Conservation (phyloP, 2,329 filamentous ascomycete species). For the Monilinia fructicola region DNA sequence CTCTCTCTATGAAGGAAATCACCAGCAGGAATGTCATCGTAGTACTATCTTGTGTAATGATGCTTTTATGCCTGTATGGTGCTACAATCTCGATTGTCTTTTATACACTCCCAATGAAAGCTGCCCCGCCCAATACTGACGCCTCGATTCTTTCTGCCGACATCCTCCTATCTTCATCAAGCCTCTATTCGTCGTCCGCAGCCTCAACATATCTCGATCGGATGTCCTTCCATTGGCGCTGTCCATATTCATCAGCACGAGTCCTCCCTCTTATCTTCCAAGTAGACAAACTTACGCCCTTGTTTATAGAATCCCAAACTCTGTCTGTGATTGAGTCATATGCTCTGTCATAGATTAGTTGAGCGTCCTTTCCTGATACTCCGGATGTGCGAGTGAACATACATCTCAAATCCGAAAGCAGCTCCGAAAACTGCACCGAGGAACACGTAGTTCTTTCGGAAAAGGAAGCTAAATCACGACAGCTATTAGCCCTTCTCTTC, state of each 20-base stretch:
- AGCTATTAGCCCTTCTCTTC: conserved; percentile 26
- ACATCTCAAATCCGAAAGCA: conserved; percentile 95
- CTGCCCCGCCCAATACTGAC: conserved; percentile 19
- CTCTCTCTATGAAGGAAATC: neutral
- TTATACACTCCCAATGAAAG: conserved; percentile 36
- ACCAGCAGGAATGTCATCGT: conserved; percentile 1
- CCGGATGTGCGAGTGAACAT: conserved; percentile 44
- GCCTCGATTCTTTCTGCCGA: conserved; percentile 7
- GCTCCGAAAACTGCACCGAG: conserved; percentile 80
- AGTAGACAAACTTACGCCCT: conserved; percentile 68
- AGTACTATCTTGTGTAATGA: conserved; percentile 2
- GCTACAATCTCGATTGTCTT: conserved; percentile 32
- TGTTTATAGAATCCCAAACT: conserved; percentile 89
- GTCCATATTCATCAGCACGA: conserved; percentile 41
- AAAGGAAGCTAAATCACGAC: conserved; percentile 62
- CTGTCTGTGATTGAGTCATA: conserved; percentile 81
- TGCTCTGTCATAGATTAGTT: conserved; percentile 53
- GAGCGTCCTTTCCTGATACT: conserved; percentile 16
- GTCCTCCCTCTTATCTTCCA: neutral
- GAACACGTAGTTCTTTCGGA: conserved; percentile 87
- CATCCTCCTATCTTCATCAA: neutral
- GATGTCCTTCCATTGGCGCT: conserved; percentile 99
- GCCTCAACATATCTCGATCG: conserved; percentile 80
- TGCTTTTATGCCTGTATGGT: conserved; percentile 27
- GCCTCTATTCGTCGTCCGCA: conserved; percentile 56